Percentiles rank a stretch among this genome's conserved stretches.
Evolutionary conservation across 768 basidiomycete genomes (phyloP).

Genomic region (Mycena galopus): DNA sequence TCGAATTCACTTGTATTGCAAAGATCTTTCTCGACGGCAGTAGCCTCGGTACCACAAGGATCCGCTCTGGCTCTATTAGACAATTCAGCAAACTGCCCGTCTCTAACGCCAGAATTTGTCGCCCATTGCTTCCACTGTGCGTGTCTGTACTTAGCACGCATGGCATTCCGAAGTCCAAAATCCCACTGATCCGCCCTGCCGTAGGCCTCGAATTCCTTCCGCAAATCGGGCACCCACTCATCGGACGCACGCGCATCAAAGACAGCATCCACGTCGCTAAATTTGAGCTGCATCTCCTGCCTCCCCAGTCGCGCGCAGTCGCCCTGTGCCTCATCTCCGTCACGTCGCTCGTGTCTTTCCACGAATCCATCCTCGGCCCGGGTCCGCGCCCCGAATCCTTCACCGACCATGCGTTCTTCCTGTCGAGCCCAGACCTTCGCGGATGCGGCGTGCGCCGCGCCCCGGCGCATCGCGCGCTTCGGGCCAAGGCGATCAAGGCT

Average conservation of each 20-base stretch:
- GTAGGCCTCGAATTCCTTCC: too few relatives aligned
- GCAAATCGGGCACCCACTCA: not conserved
- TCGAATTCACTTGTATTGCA: too few relatives aligned
- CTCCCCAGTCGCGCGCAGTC: constrained; percentile 11
- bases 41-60: not conserved
- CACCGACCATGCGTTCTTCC: not conserved
- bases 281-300: constrained; percentile 8
- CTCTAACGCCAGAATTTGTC: not conserved
- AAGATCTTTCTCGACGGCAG: too few relatives aligned
- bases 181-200: not conserved
- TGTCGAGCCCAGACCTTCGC: not conserved
- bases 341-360: constrained; percentile 14
- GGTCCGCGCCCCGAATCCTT: constrained; percentile 12
- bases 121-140: not conserved
- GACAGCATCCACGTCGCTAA: not conserved
- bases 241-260: not conserved
- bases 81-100: not conserved
- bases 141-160: too few relatives aligned
- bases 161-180: not conserved
- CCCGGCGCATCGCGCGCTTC: not conserved
- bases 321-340: constrained; percentile 19
- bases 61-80: not conserved
- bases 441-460: constrained; percentile 9
- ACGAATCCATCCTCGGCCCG: constrained; percentile 13
- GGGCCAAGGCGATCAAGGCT: not conserved